Evolutionary conservation across 208 protist genomes (phyloP).

Genomic region (Leishmania guyanensis): DNA sequence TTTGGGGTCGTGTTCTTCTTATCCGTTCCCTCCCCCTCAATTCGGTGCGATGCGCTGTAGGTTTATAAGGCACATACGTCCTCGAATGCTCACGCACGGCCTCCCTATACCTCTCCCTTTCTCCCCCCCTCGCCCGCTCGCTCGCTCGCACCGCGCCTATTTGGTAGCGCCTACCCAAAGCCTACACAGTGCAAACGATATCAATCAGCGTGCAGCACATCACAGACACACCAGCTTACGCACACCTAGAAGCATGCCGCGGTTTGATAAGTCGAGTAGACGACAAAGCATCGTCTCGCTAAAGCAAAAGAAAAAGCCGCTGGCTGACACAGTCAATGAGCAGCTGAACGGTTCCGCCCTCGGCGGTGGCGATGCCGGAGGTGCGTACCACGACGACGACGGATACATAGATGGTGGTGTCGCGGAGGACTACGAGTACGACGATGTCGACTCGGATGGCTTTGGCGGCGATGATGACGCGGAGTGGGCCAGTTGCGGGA

Average conservation of each 20-base stretch:
- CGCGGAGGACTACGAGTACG: conserved; percentile 46
- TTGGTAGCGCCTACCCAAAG: neutral
- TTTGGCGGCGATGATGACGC: neutral
- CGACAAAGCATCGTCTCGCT: conserved; percentile 39
- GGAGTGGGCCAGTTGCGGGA: neutral
- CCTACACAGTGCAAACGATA: neutral
- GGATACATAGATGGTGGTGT: conserved; percentile 26
- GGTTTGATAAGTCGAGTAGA: conserved; percentile 31
- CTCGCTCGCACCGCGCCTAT: neutral
- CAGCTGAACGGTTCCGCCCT: conserved; percentile 34
- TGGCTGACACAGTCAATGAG: conserved; percentile 74
- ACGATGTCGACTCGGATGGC: conserved; percentile 16
- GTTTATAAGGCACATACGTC: neutral
- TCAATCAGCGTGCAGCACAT: neutral
- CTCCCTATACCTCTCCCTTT: neutral
- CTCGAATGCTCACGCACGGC: neutral
- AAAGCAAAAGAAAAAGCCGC: conserved; percentile 54
- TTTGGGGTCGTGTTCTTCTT: neutral
- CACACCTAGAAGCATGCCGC: conserved; percentile 18
- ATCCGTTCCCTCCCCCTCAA: neutral
- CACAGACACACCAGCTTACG: no score
- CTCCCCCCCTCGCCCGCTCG: neutral
- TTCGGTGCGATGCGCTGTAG: neutral
- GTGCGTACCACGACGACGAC: conserved; percentile 23
- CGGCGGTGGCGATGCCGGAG: conserved; percentile 7